Conservation (phyloP, 2,329 filamentous ascomycete species). For the Cytospora piceae region DNA sequence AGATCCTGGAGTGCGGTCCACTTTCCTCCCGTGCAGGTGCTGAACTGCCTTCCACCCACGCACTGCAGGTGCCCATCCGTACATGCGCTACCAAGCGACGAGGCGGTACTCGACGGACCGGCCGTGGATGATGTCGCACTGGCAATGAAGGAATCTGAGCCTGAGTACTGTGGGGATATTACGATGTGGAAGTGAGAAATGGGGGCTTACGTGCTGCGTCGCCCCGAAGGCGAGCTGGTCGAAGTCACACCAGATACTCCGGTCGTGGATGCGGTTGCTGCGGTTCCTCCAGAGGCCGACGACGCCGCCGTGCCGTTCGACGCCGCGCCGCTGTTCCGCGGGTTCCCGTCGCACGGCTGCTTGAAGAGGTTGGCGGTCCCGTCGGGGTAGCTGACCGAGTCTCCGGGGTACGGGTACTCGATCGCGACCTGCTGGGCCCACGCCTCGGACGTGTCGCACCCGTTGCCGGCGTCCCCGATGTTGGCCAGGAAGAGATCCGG, state of each 20-base stretch:
- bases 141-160: background rate
- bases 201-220: background rate
- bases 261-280: background rate
- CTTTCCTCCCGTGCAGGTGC: slow-evolving; percentile 23
- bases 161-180: background rate
- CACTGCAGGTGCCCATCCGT: slow-evolving; percentile 26
- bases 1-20: slow-evolving; percentile 25
- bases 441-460: slow-evolving; percentile 57
- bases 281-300: too few species aligned
- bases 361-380: slow-evolving; percentile 39
- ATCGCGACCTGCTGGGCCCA: slow-evolving; percentile 48
- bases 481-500: slow-evolving; percentile 75
- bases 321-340: slow-evolving; percentile 28
- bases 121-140: slow-evolving; percentile 3
- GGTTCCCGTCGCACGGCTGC: slow-evolving; percentile 40
- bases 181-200: background rate
- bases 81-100: slow-evolving; percentile 8
- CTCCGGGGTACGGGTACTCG: slow-evolving; percentile 66
- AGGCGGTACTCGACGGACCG: background rate
- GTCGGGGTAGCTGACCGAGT: slow-evolving; percentile 51
- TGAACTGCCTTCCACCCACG: slow-evolving; percentile 22
- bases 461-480: slow-evolving; percentile 47
- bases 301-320: background rate
- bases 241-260: background rate
- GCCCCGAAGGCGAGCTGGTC: background rate